Evolutionary conservation across 208 protist species (phyloP).

Genomic region (Novymonas esmeraldas): DNA sequence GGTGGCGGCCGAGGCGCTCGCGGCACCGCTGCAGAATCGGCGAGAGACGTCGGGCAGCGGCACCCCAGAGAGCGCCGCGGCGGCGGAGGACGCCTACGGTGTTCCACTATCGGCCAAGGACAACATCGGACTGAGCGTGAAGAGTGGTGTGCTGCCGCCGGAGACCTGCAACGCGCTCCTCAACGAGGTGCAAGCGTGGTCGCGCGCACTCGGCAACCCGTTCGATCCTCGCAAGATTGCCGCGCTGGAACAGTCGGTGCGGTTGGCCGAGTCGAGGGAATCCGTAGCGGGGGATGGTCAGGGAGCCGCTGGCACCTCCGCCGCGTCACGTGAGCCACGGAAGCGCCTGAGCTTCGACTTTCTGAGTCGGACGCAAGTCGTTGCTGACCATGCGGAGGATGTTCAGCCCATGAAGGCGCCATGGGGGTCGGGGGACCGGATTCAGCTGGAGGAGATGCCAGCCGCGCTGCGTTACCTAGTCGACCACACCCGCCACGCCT

Average conservation of each 20-base stretch:
- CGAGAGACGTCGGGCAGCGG: not conserved
- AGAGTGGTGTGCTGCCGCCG: constrained; percentile 29
- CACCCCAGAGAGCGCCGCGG: not conserved
- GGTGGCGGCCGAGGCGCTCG: constrained; percentile 9
- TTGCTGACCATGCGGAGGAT: constrained; percentile 86
- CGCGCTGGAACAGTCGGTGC: constrained; percentile 18
- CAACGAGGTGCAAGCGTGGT: constrained; percentile 66
- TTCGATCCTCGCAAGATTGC: constrained; percentile 60
- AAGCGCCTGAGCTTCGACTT: constrained; percentile 32
- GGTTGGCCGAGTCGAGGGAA: constrained; percentile 6
- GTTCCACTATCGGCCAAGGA: constrained; percentile 41
- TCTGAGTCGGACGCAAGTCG: constrained; percentile 47
- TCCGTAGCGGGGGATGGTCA: no score
- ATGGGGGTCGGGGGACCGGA: constrained; percentile 79
- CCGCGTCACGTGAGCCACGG: no score
- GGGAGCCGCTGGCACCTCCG: no score
- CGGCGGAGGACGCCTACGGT: constrained; percentile 14
- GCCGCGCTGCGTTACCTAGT: constrained; percentile 68
- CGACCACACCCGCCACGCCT: constrained; percentile 42
- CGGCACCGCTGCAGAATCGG: not conserved
- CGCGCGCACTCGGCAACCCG: constrained; percentile 45
- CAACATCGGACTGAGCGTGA: constrained; percentile 69
- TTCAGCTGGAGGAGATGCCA: constrained; percentile 65
- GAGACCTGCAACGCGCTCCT: constrained; percentile 56
- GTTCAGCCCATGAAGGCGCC: constrained; percentile 84